Conservation (phyloP, 345 rosid genomes). For the Salix purpurea region DNA sequence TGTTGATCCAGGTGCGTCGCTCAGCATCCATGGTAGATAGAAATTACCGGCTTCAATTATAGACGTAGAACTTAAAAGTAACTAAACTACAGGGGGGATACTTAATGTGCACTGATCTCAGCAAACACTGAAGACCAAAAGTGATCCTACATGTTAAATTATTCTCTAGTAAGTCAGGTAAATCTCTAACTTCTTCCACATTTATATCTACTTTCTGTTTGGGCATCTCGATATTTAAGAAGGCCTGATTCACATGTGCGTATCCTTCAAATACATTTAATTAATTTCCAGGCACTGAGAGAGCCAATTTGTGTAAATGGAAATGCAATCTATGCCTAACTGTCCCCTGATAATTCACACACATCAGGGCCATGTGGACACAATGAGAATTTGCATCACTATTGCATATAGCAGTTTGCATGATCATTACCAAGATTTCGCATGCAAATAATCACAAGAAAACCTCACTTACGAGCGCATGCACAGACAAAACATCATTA, state of each 20-base stretch:
- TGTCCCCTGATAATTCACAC: not conserved
- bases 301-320: not conserved
- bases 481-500: conserved; percentile 18
- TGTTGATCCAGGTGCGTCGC: too few species aligned
- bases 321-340: not conserved
- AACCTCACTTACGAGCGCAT: not conserved
- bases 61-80: too few species aligned
- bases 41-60: too few species aligned
- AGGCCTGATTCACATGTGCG: not conserved
- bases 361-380: not conserved
- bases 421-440: not conserved
- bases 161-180: not conserved
- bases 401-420: not conserved
- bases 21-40: too few species aligned
- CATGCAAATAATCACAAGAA: not conserved
- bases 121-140: not conserved
- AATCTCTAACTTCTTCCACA: not conserved
- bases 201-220: not conserved
- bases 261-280: not conserved
- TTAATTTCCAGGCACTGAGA: not conserved
- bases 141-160: not conserved
- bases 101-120: not conserved
- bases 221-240: not conserved
- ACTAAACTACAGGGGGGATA: too few species aligned
- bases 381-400: not conserved